A percentile compares a stretch with the other conserved stretches of the same genome.
These are phyloP conservation scores for Cladosporium sphaerospermum DNA, from an alignment of 2,329 filamentous ascomycete genomes.

Conservation along the genomic window DNA sequence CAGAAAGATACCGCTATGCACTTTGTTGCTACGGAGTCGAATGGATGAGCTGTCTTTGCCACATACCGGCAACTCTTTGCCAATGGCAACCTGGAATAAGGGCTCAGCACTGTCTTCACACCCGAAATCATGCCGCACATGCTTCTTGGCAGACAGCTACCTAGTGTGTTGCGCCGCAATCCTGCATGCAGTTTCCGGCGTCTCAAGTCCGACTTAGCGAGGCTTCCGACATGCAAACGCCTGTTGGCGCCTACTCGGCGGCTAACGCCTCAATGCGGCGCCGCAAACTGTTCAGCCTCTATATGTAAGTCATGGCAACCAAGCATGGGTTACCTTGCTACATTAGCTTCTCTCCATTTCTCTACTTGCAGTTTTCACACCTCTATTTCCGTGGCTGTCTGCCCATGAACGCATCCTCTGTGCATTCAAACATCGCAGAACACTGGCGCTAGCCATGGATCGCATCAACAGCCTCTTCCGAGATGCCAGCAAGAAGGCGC, in stretches of 20 bases:
- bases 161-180: neutral
- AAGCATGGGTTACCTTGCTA: constrained; percentile 1
- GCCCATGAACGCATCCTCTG: no score
- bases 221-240: constrained; percentile 5
- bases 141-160: neutral
- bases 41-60: no score
- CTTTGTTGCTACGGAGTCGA: no score
- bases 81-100: no score
- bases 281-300: neutral
- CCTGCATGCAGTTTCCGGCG: constrained; percentile 2
- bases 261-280: constrained; percentile 6
- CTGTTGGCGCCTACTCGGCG: constrained; percentile 8
- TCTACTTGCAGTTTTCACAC: neutral
- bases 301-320: constrained; percentile 4
- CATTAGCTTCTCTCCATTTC: neutral
- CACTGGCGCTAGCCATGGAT: neutral
- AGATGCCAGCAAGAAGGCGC: neutral
- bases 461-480: constrained; percentile 2
- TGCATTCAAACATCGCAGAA: no score
- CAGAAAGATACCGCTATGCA: no score
- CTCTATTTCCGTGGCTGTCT: no score
- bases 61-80: no score
- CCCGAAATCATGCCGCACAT: neutral
- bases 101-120: no score
- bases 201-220: constrained; percentile 5